phyloP scores from a whole-genome alignment of 2,329 filamentous ascomycete species.

The Hysterium pulicare region DNA sequence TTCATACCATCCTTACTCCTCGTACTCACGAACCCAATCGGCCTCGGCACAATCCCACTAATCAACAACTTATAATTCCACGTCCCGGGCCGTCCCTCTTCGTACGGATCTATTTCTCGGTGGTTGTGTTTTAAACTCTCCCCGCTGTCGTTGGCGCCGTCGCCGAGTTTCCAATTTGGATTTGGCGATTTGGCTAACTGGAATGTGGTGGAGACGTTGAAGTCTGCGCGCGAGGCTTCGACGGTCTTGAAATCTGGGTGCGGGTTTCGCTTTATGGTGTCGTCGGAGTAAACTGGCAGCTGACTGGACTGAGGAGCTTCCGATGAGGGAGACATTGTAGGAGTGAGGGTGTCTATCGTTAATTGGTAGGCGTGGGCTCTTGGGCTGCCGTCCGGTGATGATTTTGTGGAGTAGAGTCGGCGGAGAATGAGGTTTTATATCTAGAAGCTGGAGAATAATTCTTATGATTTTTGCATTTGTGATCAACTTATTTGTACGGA shows the following conservation, averaged over 20 bases:
- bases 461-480: no score
- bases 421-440: no score
- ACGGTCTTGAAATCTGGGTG: conserved; percentile 74
- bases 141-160: conserved; percentile 60
- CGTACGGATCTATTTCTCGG: conserved; percentile 78
- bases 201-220: conserved; percentile 49
- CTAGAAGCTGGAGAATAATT: no score
- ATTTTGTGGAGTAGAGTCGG: no score
- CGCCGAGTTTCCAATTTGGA: conserved; percentile 63
- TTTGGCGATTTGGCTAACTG: conserved; percentile 61
- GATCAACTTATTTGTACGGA: no score
- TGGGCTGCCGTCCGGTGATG: no score
- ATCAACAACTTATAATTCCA: conserved; percentile 94
- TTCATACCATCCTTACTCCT: conserved; percentile 55
- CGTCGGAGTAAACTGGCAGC: conserved; percentile 47
- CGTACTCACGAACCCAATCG: conserved; percentile 66
- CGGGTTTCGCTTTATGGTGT: conserved; percentile 57
- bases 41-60: conserved; percentile 75
- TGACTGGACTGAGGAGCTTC: conserved; percentile 20
- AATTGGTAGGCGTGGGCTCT: no score
- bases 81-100: conserved; percentile 60
- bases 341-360: not conserved
- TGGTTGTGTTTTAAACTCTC: conserved; percentile 56
- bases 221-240: conserved; percentile 63
- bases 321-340: conserved; percentile 1